A percentile compares a stretch with the other conserved stretches of the same genome.
phyloP scores from a whole-genome alignment of 2,329 filamentous ascomycete species.

The Fusarium compactum region DNA sequence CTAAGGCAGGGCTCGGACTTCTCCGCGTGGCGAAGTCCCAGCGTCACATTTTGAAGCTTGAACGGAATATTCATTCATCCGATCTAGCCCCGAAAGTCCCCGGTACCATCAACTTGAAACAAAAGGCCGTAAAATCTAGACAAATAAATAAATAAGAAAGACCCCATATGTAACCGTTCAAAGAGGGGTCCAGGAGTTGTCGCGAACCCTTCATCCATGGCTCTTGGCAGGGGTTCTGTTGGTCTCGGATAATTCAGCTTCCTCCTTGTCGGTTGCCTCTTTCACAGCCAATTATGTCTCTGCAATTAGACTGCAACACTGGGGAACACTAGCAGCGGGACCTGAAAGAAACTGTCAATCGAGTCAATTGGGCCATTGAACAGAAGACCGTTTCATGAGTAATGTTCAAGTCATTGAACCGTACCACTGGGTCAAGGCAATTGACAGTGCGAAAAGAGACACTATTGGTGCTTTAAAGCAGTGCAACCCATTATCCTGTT shows the following conservation, averaged over 20 bases:
- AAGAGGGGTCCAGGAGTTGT: neutral
- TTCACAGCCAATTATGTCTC: constrained; percentile 1
- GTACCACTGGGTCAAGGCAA: too few relatives aligned
- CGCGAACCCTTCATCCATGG: fast-evolving
- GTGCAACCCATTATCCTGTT: neutral
- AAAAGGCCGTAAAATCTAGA: too few relatives aligned
- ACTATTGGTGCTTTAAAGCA: neutral
- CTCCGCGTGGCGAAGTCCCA: constrained; percentile 4
- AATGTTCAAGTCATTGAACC: too few relatives aligned
- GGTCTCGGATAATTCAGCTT: neutral
- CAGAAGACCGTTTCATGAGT: too few relatives aligned
- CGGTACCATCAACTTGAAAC: neutral
- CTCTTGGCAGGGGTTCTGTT: neutral
- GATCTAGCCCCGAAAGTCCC: neutral
- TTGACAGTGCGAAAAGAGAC: too few relatives aligned
- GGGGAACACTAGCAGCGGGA: neutral
- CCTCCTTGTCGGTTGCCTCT: neutral
- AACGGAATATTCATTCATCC: constrained; percentile 15
- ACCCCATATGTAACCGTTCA: neutral
- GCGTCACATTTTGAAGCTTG: neutral
- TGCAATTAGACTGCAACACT: neutral
- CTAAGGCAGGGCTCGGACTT: constrained; percentile 4
- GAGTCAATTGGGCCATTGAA: neutral
- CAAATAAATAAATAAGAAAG: too few relatives aligned
- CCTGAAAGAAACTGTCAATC: neutral